Base-by-base conservation (phyloP, 306 rosid species). In the Quercus aquifolioides region DNA sequence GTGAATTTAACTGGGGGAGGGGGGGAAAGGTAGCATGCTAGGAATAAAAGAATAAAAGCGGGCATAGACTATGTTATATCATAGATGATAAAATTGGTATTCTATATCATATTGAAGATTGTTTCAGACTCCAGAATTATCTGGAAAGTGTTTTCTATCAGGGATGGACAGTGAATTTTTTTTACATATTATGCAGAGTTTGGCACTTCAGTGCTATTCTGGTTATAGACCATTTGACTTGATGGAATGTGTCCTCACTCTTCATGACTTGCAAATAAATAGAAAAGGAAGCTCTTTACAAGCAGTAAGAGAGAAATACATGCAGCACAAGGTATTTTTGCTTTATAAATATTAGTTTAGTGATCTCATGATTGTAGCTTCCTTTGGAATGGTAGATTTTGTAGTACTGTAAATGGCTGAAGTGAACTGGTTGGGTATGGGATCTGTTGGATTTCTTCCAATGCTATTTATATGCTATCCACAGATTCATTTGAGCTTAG, bases 291-390 rank as follows among this genome's bases (percentile, higher is more conserved):
- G 84, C 70, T 52, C 79, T 23, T 73, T 85, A 19, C 80, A 38
- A 71, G 89, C 84, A n/a, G 28, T 76, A 8, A 75, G 86, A 79
- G 73, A 68, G 21, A 88, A 88, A 78, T 88, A 88, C 82, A 68
- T 4, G 74, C 69, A 76, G 69, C 59, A 23, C 55, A 81, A 83
- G 89, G 91, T 88, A 85, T 5, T 30, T 26, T 62, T 26, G 33
- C 55, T 59, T 68, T 31, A 23, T 59, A 12, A 11, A 20, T 23
- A 14, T 28, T 33, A 56, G 17, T 73, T 25, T 56, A 33, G 35
- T 52, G 30, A 19, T 62, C 26, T 51, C n/a, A 19, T 79, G 25
- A 65, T 38, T 73, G 56, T 54, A 23, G 57, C 65, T 73, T 73
- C 33, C 30, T 31, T 51, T 62, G 30, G 46, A 6, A 60, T 55